Conservation (phyloP, 768 basidiomycete genomes). For the Trametes cinnabarina region DNA sequence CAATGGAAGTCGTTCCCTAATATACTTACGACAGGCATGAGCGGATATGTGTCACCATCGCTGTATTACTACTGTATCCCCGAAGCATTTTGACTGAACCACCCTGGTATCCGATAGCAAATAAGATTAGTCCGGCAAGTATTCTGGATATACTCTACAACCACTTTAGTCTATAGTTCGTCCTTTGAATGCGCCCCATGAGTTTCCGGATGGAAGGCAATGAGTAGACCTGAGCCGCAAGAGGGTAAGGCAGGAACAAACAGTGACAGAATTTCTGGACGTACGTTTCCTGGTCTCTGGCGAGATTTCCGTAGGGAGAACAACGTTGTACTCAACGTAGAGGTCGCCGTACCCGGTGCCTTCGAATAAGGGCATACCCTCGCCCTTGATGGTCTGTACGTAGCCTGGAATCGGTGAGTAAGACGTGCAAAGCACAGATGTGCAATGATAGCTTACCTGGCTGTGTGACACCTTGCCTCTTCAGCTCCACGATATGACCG, state of each 20-base stretch:
- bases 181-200: slow-evolving; percentile 35
- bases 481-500: slow-evolving; percentile 71
- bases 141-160: slow-evolving; percentile 10
- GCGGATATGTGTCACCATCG: slow-evolving; percentile 4
- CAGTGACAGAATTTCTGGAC: slow-evolving; percentile 31
- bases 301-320: slow-evolving; percentile 75
- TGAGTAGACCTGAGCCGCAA: slow-evolving; percentile 47
- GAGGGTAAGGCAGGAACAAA: background rate
- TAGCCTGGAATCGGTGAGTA: slow-evolving; percentile 48
- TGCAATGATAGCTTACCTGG: slow-evolving; percentile 54
- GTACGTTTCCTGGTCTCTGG: slow-evolving; percentile 70
- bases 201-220: slow-evolving; percentile 46
- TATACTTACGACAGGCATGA: slow-evolving; percentile 5
- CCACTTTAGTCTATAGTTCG: slow-evolving; percentile 34
- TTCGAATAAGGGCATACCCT: slow-evolving; percentile 84
- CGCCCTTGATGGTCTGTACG: slow-evolving; percentile 80
- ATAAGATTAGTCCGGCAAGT: slow-evolving; percentile 15
- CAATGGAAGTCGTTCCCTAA: background rate
- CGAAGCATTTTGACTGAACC: background rate
- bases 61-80: slow-evolving; percentile 13
- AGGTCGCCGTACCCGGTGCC: slow-evolving; percentile 68
- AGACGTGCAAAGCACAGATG: background rate
- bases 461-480: slow-evolving; percentile 82
- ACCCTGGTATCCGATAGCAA: slow-evolving; percentile 1
- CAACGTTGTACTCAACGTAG: slow-evolving; percentile 91